Base-by-base conservation (phyloP, 164 flowering plant species). In the Aristolochia fimbriata region DNA sequence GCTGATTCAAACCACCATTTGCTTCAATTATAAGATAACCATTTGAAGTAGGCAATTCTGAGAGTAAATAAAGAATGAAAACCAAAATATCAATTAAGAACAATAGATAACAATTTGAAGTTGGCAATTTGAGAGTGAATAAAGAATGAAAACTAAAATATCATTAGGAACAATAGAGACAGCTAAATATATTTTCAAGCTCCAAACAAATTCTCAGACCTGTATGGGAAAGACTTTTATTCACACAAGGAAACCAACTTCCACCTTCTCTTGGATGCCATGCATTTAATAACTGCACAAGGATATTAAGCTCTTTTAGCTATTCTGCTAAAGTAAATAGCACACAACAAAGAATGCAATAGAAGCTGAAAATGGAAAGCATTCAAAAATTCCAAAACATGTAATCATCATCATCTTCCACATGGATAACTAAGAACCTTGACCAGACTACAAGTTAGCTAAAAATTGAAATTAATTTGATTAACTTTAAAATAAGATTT, bases 1-100 rank as follows among this genome's bases (percentile, higher is more conserved):
- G 98, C 73, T 92, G 98, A 71, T 92, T 92, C 74, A 92, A 71
- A 54, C 98, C 98, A 71, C 98, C 96, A 76, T 92, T 92, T 60
- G 96, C 98, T 74, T 87, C 96, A 70, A 92, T 79, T 56, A 92
- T 87, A 60, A 92, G 81, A 72, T 71, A 89, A 55, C 98, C 98
- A 76, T 83, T 92, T 51, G 96, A 52, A 23, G 31, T 52, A 0
- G 56, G 56, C 27, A 52, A 52, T 1, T 52, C 56, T 10, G 56
- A 52, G 56, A 8, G 30, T 22, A 13, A 24, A 52, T 6, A 52
- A 11, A 52, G 6, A 52, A 22, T 10, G 15, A 11, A 52, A 52
- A 6, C 2, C 3, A 15, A 20, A 51, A 9, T 23, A 22, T 52
- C 55, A 50, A 21, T 52, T 22, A 2, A 12, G 3, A 23, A 6